A percentile compares a stretch with the other conserved stretches of the same genome.
These are phyloP conservation scores for Allium sativum DNA, from an alignment of 106 monocot species.

Conservation along the genomic window DNA sequence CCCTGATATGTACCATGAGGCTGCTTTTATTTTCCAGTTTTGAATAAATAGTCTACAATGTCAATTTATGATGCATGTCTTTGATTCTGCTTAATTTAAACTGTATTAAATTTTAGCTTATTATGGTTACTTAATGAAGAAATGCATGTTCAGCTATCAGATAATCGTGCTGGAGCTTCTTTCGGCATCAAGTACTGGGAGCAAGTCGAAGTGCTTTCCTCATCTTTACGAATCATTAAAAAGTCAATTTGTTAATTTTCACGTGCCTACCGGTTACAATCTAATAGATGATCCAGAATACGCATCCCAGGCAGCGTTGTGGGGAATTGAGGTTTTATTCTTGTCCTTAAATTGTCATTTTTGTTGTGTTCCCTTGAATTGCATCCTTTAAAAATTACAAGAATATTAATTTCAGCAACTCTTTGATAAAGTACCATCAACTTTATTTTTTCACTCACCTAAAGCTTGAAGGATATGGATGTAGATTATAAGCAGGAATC, in stretches of 20 bases:
- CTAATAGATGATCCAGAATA: constrained; percentile 52
- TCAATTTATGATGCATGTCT: neutral
- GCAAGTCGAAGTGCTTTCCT: constrained; percentile 12
- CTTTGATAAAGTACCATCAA: too few species aligned
- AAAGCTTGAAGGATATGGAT: too few species aligned
- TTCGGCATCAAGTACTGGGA: constrained; percentile 21
- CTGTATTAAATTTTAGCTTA: neutral
- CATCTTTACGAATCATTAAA: constrained; percentile 14
- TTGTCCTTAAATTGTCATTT: too few species aligned
- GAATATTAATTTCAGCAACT: too few species aligned
- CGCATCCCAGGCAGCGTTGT: constrained; percentile 87
- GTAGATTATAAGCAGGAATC: too few species aligned
- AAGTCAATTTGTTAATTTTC: constrained; percentile 35
- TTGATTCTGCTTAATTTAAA: neutral
- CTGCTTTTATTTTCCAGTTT: neutral
- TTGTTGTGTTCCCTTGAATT: too few species aligned
- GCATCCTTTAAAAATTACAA: too few species aligned
- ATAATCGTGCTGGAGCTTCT: constrained; percentile 65
- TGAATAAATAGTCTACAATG: neutral
- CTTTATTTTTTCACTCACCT: too few species aligned
- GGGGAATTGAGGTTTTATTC: constrained; percentile 80
- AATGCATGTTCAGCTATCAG: constrained; percentile 58
- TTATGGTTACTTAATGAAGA: neutral
- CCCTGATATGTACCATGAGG: neutral
- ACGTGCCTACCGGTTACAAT: constrained; percentile 66